Evolutionary conservation across 1,139 yeast species (phyloP).

Genomic region (Saccharomyces hybrid): DNA sequence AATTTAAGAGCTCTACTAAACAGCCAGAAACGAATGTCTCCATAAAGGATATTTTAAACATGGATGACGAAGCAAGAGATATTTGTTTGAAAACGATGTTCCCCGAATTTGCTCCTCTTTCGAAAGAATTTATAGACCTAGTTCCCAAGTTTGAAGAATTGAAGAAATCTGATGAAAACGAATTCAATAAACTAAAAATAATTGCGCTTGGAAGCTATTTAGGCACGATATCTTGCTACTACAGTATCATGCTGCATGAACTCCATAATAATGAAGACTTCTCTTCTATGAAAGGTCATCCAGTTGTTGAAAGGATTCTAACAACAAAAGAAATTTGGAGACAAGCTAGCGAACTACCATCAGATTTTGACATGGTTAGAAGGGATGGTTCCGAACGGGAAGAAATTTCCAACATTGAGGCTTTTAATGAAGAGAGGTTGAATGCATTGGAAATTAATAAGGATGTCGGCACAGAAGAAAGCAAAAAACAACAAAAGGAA

Average conservation of each 20-base stretch:
- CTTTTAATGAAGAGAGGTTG: slow-evolving; percentile 27
- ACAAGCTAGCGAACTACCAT: slow-evolving; percentile 52
- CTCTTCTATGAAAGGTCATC: slow-evolving; percentile 67
- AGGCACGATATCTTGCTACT: slow-evolving; percentile 67
- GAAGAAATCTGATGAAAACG: slow-evolving; percentile 28
- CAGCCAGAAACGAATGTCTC: slow-evolving; percentile 28
- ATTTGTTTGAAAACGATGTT: slow-evolving; percentile 49
- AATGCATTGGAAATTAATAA: slow-evolving; percentile 16
- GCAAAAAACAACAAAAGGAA: slow-evolving; percentile 12
- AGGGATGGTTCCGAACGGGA: slow-evolving; percentile 33
- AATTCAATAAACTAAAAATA: slow-evolving; percentile 43
- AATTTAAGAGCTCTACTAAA: slow-evolving; percentile 34
- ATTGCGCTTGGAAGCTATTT: slow-evolving; percentile 71
- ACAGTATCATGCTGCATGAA: slow-evolving; percentile 56
- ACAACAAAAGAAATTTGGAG: slow-evolving; percentile 87
- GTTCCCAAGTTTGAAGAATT: slow-evolving; percentile 40
- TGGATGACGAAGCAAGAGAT: slow-evolving; percentile 38
- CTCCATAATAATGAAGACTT: slow-evolving; percentile 49
- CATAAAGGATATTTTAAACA: slow-evolving; percentile 29
- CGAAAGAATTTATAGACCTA: slow-evolving; percentile 52
- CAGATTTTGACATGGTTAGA: slow-evolving; percentile 20
- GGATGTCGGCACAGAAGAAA: slow-evolving; percentile 20
- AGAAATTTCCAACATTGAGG: slow-evolving; percentile 12
- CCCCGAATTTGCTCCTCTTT: slow-evolving; percentile 79
- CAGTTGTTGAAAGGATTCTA: slow-evolving; percentile 78